Evolutionary conservation across 2,329 filamentous ascomycete species (phyloP).

Genomic region (Akanthomyces lecanii): DNA sequence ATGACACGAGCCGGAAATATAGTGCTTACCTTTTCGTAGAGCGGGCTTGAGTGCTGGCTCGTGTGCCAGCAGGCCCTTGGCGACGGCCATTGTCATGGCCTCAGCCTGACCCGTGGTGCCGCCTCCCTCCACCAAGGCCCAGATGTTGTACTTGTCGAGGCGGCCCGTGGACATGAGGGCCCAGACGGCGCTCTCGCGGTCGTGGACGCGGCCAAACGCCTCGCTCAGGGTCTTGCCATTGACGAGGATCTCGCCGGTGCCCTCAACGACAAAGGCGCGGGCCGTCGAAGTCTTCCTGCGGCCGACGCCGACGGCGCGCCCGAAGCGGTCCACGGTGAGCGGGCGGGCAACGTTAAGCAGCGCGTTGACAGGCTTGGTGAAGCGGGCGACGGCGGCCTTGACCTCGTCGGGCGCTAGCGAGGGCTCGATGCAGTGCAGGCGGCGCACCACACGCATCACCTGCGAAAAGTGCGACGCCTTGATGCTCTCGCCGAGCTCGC

Average conservation of each 20-base stretch:
- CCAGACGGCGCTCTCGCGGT: slow-evolving; percentile 93
- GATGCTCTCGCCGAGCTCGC: slow-evolving; percentile 65
- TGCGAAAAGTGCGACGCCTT: slow-evolving; percentile 74
- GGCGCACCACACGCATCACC: slow-evolving; percentile 70
- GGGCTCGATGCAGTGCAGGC: slow-evolving; percentile 82
- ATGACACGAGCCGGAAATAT: background rate
- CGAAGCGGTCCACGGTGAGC: slow-evolving; percentile 68
- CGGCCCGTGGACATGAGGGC: slow-evolving; percentile 76
- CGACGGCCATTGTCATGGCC: slow-evolving; percentile 83
- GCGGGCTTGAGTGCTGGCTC: slow-evolving; percentile 88
- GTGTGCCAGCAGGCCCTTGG: slow-evolving; percentile 82
- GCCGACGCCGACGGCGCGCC: slow-evolving; percentile 75
- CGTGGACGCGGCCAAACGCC: slow-evolving; percentile 82
- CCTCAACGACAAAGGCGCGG: slow-evolving; percentile 84
- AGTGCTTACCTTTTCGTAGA: slow-evolving; percentile 74
- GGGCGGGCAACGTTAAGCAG: slow-evolving; percentile 60
- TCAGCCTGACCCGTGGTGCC: slow-evolving; percentile 95
- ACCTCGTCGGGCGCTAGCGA: slow-evolving; percentile 69
- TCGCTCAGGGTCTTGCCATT: slow-evolving; percentile 84
- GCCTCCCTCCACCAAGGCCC: slow-evolving; percentile 77
- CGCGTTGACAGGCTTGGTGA: slow-evolving; percentile 71
- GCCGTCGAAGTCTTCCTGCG: slow-evolving; percentile 84
- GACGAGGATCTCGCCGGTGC: slow-evolving; percentile 81
- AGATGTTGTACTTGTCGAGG: slow-evolving; percentile 96
- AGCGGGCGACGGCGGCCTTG: slow-evolving; percentile 57